Evolutionary conservation across 139 green algal species (phyloP), one percentile per base, ranked within the genome.

Genomic region (Ettlia oleoabundans): DNA sequence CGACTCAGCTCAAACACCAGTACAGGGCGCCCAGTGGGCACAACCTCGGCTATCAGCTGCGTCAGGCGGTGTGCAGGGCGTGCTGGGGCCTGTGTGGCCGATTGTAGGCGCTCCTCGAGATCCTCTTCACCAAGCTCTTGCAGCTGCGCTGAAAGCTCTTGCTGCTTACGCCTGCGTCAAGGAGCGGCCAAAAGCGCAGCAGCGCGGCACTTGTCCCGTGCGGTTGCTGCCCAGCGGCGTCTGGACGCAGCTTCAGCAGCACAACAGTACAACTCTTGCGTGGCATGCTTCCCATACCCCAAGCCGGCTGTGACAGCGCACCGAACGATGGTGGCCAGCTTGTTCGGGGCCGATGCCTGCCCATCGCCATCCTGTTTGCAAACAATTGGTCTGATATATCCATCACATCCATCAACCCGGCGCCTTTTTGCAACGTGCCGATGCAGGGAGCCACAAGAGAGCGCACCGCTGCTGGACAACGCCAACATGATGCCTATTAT

Each of bases 61-160:
- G 93, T 66, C 35, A 96, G 76, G 18, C 89, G 74, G 86, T 95
- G 91, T 2, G 90, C 66, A 13, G 88, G 88, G 10, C 64, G 47
- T 0, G 75, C 79, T 0, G 93, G 92, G 33, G 68, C 66, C 33
- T 81, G 37, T 35, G 82, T 70, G 3, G 88, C 89, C 52, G 35
- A 82, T 70, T 92, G 77, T 52, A 96, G 78, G 33, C 89, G 85
- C 71, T 95, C 90, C 47, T 95, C 90, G 38, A 96, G 66, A 0
- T 62, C 82, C 78, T 96, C 93, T 40, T 82, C 74, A 0, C 88
- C 88, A 40, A 93, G 55, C 33, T 92, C 87, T 32, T 81, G 28
- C 19, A 94, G 41, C 28, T 79, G 64, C 28, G 51, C 66, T 24
- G 85, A 51, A 0, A 93, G 26, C 63, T 93, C 78, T 32, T 58